Conservation (phyloP, 1,284 basidiomycete genomes). For the Sphaerobolus stellatus region DNA sequence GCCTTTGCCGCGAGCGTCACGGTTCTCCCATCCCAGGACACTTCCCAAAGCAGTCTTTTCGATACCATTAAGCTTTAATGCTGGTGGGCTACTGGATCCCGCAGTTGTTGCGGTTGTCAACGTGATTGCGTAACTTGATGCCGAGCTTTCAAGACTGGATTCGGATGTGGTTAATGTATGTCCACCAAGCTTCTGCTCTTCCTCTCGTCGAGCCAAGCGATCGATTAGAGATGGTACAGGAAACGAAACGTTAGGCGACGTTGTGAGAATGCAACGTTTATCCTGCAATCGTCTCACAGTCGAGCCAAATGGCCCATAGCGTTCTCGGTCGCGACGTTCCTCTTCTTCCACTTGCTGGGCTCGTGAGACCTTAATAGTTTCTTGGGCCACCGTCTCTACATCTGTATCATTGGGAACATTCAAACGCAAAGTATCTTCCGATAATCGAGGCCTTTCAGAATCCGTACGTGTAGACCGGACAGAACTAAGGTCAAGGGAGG, state of each 20-base stretch:
- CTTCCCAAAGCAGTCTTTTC: conserved; percentile 52
- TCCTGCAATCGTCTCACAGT: conserved; percentile 42
- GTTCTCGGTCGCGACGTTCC: conserved; percentile 1
- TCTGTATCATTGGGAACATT: background rate
- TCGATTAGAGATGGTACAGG: conserved; percentile 46
- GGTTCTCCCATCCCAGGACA: conserved; percentile 58
- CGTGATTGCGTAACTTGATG: conserved; percentile 1
- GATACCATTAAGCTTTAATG: conserved; percentile 48
- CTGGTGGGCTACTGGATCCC: conserved; percentile 18
- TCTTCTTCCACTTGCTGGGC: conserved; percentile 7
- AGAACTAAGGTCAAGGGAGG: background rate
- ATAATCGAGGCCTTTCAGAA: background rate
- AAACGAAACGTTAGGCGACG: conserved; percentile 50
- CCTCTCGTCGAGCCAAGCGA: conserved; percentile 42
- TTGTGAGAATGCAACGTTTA: conserved; percentile 45
- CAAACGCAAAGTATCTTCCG: conserved; percentile 11
- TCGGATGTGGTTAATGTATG: background rate
- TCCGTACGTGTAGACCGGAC: background rate
- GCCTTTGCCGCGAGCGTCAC: conserved; percentile 41
- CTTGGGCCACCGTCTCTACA: background rate
- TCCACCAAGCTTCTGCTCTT: conserved; percentile 37
- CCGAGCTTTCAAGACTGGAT: conserved; percentile 9
- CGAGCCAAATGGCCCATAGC: conserved; percentile 32
- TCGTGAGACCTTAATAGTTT: background rate
- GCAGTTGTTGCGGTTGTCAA: conserved; percentile 1